Evolutionary conservation across 2,329 filamentous ascomycete genomes (phyloP), one percentile per base, ranked within the genome.

Genomic region (Penicillium sp.): DNA sequence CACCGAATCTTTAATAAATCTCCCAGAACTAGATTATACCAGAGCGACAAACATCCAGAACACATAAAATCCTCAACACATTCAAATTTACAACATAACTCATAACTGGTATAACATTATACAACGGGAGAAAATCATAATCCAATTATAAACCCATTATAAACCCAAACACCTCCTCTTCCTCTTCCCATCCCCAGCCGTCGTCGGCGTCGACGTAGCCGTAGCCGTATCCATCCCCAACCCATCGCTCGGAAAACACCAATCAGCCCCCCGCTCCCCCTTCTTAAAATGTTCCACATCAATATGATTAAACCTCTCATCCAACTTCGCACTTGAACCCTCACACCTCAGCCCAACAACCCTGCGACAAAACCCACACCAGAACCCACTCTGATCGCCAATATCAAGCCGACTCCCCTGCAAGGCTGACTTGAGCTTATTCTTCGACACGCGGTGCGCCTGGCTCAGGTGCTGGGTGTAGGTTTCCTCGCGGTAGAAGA

Each of bases 341-440:
- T 75, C 74, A 19, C 77, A 75, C 28, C 75, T 67, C 26, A 86
- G 77, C n/a, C 76, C 70, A 13, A 91, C 75, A 18, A 86, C 78
- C 16, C 73, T 65, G 14, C 75, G 66, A 69, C 91, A 96, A 69
- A 96, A 96, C 0, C 92, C 92, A 66, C 92, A 96, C 92, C 92
- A 96, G 72, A 91, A 96, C 5, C 81, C 78, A 2, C 76, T 74
- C 60, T 88, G 84, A 26, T 81, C 83, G 55, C 88, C 87, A 13
- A 83, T 78, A 0, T 88, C 88, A 24, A 90, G 83, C 6, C 83
- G 83, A 60, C 83, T 84, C 5, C 71, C 75, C 24, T 43, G 24
- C 5, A 59, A 29, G 2, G 40, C 21, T 5, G 23, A 4, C 18
- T 40, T 51, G 6, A 50, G 18, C 6, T 31, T 42, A 3, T 14